Evolutionary conservation across 345 rosid species (phyloP).

Genomic region (Eucalyptus curtisii): DNA sequence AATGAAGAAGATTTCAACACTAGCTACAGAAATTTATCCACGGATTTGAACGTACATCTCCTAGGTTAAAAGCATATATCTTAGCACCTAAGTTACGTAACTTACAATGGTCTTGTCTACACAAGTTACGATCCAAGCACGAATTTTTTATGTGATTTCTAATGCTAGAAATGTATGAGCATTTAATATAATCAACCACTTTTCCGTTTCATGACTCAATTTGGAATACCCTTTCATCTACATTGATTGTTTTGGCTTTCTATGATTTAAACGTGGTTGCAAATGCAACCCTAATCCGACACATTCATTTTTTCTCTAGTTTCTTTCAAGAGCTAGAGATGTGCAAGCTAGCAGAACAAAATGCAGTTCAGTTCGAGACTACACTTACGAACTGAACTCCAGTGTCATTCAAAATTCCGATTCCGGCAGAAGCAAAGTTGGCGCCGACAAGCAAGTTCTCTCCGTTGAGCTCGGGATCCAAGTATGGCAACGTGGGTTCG

Average conservation of each 20-base stretch:
- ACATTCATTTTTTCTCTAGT: not conserved
- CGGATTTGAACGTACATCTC: not conserved
- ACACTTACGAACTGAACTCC: constrained; percentile 3
- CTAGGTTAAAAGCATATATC: not conserved
- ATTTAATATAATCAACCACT: not conserved
- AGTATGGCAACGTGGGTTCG: constrained; percentile 2
- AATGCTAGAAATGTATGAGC: not conserved
- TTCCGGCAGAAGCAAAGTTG: constrained; percentile 10
- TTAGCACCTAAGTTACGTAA: not conserved
- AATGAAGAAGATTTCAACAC: not conserved
- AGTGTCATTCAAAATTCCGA: constrained; percentile 6
- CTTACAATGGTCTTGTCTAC: not conserved
- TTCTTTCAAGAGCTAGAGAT: not conserved
- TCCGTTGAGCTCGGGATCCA: constrained; percentile 1
- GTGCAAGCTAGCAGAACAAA: not conserved
- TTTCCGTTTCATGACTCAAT: not conserved
- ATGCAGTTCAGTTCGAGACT: not conserved
- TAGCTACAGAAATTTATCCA: not conserved
- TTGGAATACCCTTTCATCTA: not conserved
- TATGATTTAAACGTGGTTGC: not conserved
- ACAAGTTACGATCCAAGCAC: not conserved
- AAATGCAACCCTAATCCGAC: not conserved
- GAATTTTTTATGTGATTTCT: not conserved
- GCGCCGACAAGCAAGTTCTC: constrained; percentile 1
- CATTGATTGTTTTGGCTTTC: not conserved